Evolutionary conservation across 129 eudicot species (phyloP).

Genomic region (Flaveria trinervia): DNA sequence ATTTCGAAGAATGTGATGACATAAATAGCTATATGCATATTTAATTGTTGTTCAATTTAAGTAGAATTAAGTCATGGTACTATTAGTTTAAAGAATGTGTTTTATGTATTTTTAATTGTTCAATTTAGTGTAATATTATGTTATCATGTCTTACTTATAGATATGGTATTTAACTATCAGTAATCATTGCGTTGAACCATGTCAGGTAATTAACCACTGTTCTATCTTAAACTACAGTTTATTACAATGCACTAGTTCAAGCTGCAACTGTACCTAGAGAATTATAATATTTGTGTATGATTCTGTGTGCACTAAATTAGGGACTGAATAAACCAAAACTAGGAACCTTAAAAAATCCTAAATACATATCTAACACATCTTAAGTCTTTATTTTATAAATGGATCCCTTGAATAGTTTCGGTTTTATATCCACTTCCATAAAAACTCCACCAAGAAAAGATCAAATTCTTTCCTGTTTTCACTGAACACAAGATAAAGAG

Average conservation of each 20-base stretch:
- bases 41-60: slow-evolving; percentile 18
- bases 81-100: slow-evolving; percentile 25
- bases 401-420: slow-evolving; percentile 5
- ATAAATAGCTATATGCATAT: slow-evolving; percentile 20
- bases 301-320: not conserved
- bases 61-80: slow-evolving; percentile 1
- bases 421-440: slow-evolving; percentile 6
- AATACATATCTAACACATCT: not conserved
- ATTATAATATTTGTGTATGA: not conserved
- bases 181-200: not conserved
- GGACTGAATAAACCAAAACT: not conserved
- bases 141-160: slow-evolving; percentile 21
- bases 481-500: slow-evolving; percentile 19
- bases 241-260: slow-evolving; percentile 6
- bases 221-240: slow-evolving; percentile 6
- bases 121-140: slow-evolving; percentile 23
- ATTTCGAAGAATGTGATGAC: slow-evolving; percentile 24
- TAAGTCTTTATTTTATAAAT: not conserved
- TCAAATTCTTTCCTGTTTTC: slow-evolving; percentile 6
- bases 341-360: slow-evolving; percentile 10
- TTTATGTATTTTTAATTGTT: slow-evolving; percentile 27
- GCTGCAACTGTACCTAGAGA: not conserved
- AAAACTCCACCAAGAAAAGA: not conserved
- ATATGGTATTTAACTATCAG: slow-evolving; percentile 27
- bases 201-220: not conserved